These are phyloP conservation scores for Penicillium alfredii DNA, from an alignment of 495 filamentous ascomycete species.

Conservation along the genomic window DNA sequence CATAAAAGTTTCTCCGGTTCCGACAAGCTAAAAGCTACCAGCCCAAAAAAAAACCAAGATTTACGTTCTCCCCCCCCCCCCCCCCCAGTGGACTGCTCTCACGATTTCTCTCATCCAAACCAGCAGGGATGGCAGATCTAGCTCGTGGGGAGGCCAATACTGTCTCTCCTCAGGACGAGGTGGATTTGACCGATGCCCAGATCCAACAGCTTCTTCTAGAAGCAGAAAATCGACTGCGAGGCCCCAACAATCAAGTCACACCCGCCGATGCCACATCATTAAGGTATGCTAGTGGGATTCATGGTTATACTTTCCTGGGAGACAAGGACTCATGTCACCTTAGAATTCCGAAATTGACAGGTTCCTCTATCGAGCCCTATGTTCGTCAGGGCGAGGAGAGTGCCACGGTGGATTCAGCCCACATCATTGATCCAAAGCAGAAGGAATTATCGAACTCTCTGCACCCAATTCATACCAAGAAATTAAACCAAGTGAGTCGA, in stretches of 20 bases:
- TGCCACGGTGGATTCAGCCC: constrained; percentile 40
- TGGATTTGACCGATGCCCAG: constrained; percentile 46
- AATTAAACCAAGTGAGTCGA: constrained; percentile 40
- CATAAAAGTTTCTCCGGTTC: constrained; percentile 20
- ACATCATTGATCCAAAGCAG: constrained; percentile 38
- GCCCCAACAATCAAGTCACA: constrained; percentile 8
- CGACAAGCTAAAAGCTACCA: constrained; percentile 17
- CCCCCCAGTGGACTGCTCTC: constrained; percentile 4
- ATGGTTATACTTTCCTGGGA: too few species aligned
- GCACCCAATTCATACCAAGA: constrained; percentile 36
- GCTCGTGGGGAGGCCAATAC: constrained; percentile 3
- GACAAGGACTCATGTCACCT: neutral
- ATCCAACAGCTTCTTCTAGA: constrained; percentile 57
- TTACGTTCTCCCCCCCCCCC: constrained; percentile 3
- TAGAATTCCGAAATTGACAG: constrained; percentile 41
- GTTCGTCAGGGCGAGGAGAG: constrained; percentile 40
- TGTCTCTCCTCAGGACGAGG: constrained; percentile 14
- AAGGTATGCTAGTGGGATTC: too few species aligned
- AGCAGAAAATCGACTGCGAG: constrained; percentile 54
- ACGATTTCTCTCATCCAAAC: constrained; percentile 10
- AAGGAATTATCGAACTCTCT: constrained; percentile 37
- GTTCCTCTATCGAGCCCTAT: constrained; percentile 40
- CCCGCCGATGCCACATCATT: constrained; percentile 10
- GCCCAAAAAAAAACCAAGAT: constrained; percentile 21
- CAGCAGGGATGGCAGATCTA: constrained; percentile 19